Conservation (phyloP, 1,284 basidiomycete genomes). For the Ceratobasidium sp. region DNA sequence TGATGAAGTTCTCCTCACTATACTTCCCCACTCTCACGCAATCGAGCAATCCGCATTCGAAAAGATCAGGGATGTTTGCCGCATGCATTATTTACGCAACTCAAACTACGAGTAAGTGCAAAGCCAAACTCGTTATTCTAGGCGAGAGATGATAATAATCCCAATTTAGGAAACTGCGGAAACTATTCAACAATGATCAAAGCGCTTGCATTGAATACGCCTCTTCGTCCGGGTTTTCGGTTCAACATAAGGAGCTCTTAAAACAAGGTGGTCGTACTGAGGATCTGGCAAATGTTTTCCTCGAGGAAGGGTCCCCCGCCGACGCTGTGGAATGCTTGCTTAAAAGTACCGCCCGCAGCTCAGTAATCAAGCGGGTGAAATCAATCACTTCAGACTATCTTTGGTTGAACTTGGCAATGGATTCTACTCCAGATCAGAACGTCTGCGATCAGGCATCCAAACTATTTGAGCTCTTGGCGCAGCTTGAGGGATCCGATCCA, state of each 20-base stretch:
- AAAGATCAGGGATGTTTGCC: slow-evolving; percentile 8
- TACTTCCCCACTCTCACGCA: neutral
- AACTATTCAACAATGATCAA: slow-evolving; percentile 3
- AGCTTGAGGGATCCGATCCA: neutral
- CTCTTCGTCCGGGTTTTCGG: slow-evolving; percentile 9
- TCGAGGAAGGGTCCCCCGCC: slow-evolving; percentile 18
- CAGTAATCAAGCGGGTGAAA: neutral
- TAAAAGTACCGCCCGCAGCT: neutral
- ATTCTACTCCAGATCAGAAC: neutral
- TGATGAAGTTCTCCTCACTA: slow-evolving; percentile 1
- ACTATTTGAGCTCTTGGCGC: neutral
- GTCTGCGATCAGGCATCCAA: neutral
- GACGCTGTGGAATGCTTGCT: slow-evolving; percentile 2
- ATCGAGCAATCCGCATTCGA: slow-evolving; percentile 4
- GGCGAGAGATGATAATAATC: slow-evolving; percentile 7
- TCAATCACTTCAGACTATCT: slow-evolving; percentile 13
- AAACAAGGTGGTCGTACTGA: slow-evolving; percentile 10
- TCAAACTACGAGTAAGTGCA: slow-evolving; percentile 24
- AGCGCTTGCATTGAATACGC: slow-evolving; percentile 15
- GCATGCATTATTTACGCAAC: slow-evolving; percentile 19
- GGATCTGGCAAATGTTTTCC: slow-evolving; percentile 14
- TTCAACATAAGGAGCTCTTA: slow-evolving; percentile 17
- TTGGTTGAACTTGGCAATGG: slow-evolving; percentile 10
- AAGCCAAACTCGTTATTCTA: too few relatives aligned
- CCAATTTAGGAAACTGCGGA: neutral